Base-by-base conservation (phyloP, 148 eudicot species). In the Drosera capensis region DNA sequence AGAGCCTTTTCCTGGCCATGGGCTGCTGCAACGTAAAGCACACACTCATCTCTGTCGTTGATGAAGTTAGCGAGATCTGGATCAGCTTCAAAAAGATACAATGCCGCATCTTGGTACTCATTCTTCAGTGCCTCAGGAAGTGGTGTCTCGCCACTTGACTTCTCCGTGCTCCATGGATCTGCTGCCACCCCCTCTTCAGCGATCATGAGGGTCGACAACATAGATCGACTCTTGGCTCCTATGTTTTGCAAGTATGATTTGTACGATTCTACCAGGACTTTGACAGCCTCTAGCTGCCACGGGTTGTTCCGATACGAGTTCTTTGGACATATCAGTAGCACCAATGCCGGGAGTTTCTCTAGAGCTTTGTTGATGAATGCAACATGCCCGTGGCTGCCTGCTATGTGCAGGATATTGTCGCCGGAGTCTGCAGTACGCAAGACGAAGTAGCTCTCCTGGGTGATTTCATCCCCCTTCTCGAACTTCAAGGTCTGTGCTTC, bases 401-500 rank as follows among this genome's bases (percentile, higher is more conserved):
- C 75, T 47, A 70, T 14, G 60, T 65, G 71, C 14, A 70, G 56
- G 26, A 70, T 47, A 48, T 60, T 70, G 46, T 65, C 67, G 12
- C 67, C 75, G 0, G 38, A 9, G 5, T 60, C 54, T 0, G 50
- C 1, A 0, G 75, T 70, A 7, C 54, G 52, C 11, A 43, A 7
- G 0, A 65, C 56, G 51, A 65, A 56, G 56, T 60, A 60, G 1
- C 34, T 54, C 48, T 18, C 26, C 28, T 23, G 40, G 40, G 16
- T 18, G 1, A 40, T 25, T 29, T 25, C 46, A 25, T 53, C 14
- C 44, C 24, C 2, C 40, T 13, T 46, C 48, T 46, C 48, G 40
- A 31, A 5, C n/a, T 54, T 1, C 19, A 28, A 7, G 8, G 39
- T 29, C 1, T 47, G 20, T 24, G 26, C 30, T 12, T 52, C 31